Evolutionary conservation across 169 alveolate species (phyloP).

Genomic region (Plasmodium sp.): DNA sequence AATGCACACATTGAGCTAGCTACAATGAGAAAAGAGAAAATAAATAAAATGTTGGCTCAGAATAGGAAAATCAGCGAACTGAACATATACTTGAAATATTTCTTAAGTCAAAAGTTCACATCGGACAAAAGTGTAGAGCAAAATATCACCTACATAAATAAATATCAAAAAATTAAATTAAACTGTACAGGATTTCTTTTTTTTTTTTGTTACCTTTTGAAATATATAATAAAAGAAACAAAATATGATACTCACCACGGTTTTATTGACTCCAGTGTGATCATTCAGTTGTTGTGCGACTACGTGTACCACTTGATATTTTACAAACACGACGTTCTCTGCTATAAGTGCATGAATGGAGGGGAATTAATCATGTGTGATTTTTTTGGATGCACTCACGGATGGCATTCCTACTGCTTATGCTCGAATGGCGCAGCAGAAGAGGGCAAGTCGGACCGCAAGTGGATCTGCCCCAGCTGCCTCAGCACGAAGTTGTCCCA

Average conservation of each 20-base stretch:
- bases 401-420: slow-evolving; percentile 83
- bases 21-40: slow-evolving; percentile 28
- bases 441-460: not conserved
- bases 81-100: slow-evolving; percentile 48
- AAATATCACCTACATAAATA: slow-evolving; percentile 3
- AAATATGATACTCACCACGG: slow-evolving; percentile 31
- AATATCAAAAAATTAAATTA: slow-evolving; percentile 35
- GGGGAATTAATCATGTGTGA: slow-evolving; percentile 85
- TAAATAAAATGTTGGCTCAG: slow-evolving; percentile 22
- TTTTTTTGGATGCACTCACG: slow-evolving; percentile 69
- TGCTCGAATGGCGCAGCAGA: slow-evolving; percentile 28
- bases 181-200: slow-evolving; percentile 41
- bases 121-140: slow-evolving; percentile 24
- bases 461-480: slow-evolving; percentile 78
- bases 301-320: slow-evolving; percentile 41
- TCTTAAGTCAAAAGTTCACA: slow-evolving; percentile 25
- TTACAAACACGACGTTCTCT: slow-evolving; percentile 75
- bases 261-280: slow-evolving; percentile 4
- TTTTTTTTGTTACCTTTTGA: slow-evolving; percentile 34
- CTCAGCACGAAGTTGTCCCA: slow-evolving; percentile 22
- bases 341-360: slow-evolving; percentile 80
- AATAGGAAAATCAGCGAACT: slow-evolving; percentile 15
- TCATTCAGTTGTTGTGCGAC: slow-evolving; percentile 65
- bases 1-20: slow-evolving; percentile 9
- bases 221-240: slow-evolving; percentile 37